Evolutionary conservation across 257 asterid species (phyloP).

Genomic region (Agastache rugosa): DNA sequence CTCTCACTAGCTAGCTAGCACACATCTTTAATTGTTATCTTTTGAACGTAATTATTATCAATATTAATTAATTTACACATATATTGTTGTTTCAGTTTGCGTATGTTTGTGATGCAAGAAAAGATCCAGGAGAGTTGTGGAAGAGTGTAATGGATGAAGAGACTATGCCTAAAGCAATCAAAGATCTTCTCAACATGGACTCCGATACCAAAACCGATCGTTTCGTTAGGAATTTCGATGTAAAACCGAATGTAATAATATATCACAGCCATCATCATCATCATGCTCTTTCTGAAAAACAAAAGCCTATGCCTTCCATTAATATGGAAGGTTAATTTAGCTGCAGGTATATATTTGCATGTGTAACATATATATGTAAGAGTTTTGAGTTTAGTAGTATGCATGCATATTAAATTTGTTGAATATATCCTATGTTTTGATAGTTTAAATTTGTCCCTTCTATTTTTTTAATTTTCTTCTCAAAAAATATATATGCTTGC

Average conservation of each 20-base stretch:
- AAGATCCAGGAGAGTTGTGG: constrained; percentile 65
- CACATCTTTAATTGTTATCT: constrained; percentile 3
- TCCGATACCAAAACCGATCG: constrained; percentile 21
- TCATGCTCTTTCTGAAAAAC: constrained; percentile 22
- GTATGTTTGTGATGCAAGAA: constrained; percentile 44
- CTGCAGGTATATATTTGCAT: neutral
- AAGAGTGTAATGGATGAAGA: constrained; percentile 58
- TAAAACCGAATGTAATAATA: constrained; percentile 56
- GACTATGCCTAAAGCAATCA: constrained; percentile 68
- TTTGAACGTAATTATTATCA: neutral
- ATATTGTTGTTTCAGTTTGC: constrained; percentile 38
- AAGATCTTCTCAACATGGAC: constrained; percentile 42
- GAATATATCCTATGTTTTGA: constrained; percentile 21
- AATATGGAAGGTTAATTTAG: constrained; percentile 8
- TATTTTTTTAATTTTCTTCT: too few relatives aligned
- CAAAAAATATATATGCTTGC: too few relatives aligned
- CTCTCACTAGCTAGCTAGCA: neutral
- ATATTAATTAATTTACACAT: too few relatives aligned
- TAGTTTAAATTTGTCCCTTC: constrained; percentile 2
- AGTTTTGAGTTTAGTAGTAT: constrained; percentile 27
- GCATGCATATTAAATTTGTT: neutral
- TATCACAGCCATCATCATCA: constrained; percentile 49
- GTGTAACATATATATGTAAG: constrained; percentile 1
- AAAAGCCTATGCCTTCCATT: constrained; percentile 23
- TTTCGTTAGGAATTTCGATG: constrained; percentile 54